A percentile compares a stretch with the other conserved stretches of the same genome.
phyloP scores from a whole-genome alignment of 176 grass and related monocot species.

The Aegilops bicornis region DNA sequence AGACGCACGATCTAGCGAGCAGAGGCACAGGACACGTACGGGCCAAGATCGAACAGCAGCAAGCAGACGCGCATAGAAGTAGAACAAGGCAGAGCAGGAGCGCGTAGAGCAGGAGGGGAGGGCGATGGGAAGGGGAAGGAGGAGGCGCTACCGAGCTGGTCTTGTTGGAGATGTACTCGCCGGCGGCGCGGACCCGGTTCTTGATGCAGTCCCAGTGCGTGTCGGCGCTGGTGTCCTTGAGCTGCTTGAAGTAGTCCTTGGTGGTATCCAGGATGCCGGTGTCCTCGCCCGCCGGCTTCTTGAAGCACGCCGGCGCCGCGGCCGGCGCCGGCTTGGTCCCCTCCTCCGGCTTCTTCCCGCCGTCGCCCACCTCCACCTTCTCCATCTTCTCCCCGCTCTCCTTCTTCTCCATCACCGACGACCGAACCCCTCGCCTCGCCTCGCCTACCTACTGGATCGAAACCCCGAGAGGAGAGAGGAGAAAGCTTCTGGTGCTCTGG shows the following conservation, averaged over 20 bases:
- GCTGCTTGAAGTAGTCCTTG: constrained; percentile 55
- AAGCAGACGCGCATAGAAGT: neutral
- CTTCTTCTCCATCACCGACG: neutral
- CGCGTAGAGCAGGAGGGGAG: neutral
- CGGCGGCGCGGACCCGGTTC: constrained; percentile 34
- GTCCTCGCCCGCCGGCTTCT: constrained; percentile 33
- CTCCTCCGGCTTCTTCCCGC: neutral
- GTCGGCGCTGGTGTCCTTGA: constrained; percentile 40
- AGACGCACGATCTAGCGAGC: neutral
- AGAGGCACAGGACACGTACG: too few relatives aligned
- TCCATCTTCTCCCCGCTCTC: neutral
- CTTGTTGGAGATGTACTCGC: constrained; percentile 41
- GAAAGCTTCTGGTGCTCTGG: constrained; percentile 5
- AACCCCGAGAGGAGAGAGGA: neutral
- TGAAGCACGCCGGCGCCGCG: constrained; percentile 36
- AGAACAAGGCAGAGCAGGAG: neutral
- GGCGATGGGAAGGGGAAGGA: neutral
- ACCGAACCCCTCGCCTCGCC: neutral
- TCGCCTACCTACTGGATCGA: neutral
- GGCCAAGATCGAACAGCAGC: neutral
- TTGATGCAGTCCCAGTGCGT: constrained; percentile 70
- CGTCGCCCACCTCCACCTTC: neutral
- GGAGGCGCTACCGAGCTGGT: constrained; percentile 12
- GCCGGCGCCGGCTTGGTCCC: neutral
- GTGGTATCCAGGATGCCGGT: constrained; percentile 38